A percentile compares a stretch with the other conserved stretches of the same genome.
Evolutionary conservation across 345 rosid species (phyloP).

Genomic region (Salix udensis): DNA sequence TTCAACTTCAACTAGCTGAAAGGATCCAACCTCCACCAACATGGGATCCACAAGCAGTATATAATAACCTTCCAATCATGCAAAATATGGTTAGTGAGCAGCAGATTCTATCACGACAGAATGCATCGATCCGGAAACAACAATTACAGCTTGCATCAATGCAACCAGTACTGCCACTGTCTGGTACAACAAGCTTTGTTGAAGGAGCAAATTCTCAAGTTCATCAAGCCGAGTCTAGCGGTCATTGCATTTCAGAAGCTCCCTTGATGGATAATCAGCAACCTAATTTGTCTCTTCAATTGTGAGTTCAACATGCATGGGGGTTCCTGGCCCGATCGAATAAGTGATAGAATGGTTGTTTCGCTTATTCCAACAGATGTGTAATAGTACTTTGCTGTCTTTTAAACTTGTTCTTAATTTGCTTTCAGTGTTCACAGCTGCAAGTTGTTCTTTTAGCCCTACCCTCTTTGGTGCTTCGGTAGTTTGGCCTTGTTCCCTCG

Average conservation of each 20-base stretch:
- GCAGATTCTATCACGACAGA: background rate
- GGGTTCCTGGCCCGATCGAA: background rate
- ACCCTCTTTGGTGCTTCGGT: no score
- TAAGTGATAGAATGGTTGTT: background rate
- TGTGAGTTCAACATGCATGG: background rate
- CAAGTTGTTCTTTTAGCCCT: no score
- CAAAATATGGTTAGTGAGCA: background rate
- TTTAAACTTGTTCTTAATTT: background rate
- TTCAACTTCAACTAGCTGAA: background rate
- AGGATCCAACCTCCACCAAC: background rate
- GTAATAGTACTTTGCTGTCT: background rate
- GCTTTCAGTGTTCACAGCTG: background rate
- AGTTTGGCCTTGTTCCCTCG: no score
- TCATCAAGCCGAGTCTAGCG: background rate
- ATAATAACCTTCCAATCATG: background rate
- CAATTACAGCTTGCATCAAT: background rate
- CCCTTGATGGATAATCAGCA: background rate
- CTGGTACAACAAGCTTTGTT: background rate
- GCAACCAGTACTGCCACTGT: background rate
- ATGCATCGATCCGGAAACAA: background rate
- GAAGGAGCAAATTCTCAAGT: background rate
- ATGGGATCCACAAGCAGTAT: conserved; percentile 2
- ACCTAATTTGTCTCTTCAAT: conserved; percentile 20
- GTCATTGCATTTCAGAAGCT: conserved; percentile 1
- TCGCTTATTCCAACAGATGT: background rate